Conservation (phyloP, 129 eudicot species). For the Centella asiatica region DNA sequence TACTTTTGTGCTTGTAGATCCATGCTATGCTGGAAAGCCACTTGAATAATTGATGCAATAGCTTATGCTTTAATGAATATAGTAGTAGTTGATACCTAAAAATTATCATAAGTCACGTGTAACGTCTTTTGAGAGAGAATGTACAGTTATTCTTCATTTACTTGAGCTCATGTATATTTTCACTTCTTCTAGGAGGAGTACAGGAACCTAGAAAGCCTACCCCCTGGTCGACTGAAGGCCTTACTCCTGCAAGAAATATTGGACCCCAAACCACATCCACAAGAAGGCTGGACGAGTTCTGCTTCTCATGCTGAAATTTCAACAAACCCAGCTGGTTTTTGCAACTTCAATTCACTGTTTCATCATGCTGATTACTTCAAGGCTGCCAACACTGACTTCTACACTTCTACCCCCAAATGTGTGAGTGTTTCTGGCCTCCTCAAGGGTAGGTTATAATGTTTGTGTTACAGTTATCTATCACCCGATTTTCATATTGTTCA, state of each 20-base stretch:
- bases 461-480: background rate
- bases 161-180: background rate
- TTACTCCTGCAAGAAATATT: constrained; percentile 6
- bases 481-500: background rate
- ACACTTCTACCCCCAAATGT: background rate
- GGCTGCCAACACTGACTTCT: background rate
- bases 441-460: background rate
- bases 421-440: background rate
- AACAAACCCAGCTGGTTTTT: background rate
- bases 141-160: background rate
- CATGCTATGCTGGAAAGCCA: no score
- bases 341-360: background rate
- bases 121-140: background rate
- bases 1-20: no score
- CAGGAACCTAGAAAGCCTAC: constrained; percentile 8
- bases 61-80: no score
- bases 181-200: constrained; percentile 1
- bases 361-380: background rate
- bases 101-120: background rate
- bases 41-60: no score
- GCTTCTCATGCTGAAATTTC: no score
- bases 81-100: no score
- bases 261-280: background rate
- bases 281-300: background rate
- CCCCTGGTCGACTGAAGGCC: constrained; percentile 1